Percentiles rank a stretch among this genome's conserved stretches.
Conservation (phyloP, 1,284 basidiomycete genomes). For the Schizophyllum commune region DNA sequence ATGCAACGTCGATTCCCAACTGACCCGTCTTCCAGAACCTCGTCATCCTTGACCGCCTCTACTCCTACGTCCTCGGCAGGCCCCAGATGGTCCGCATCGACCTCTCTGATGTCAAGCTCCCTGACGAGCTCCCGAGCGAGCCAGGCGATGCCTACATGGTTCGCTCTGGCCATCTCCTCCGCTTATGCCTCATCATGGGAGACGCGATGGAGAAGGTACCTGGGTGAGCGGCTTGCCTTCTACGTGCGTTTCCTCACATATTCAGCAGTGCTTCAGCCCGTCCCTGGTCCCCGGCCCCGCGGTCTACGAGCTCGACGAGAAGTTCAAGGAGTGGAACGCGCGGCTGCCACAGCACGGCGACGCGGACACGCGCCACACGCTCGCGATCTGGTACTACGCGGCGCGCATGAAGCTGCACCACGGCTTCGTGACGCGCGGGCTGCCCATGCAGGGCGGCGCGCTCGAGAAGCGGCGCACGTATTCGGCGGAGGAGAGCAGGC, state of each 20-base stretch:
- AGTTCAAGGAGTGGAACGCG: constrained; percentile 34
- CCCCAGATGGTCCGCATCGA: constrained; percentile 34
- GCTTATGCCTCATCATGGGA: constrained; percentile 30
- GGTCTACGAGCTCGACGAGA: constrained; percentile 34
- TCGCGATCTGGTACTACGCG: constrained; percentile 34
- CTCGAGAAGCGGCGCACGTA: not conserved
- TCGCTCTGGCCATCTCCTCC: constrained; percentile 30
- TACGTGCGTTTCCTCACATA: constrained; percentile 1
- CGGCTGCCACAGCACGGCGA: constrained; percentile 10
- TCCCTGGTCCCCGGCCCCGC: constrained; percentile 25
- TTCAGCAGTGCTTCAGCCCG: constrained; percentile 32
- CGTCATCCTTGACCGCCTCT: constrained; percentile 25
- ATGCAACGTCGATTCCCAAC: constrained; percentile 29
- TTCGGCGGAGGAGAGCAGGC: constrained; percentile 17
- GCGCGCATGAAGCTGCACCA: constrained; percentile 30
- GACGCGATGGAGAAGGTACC: constrained; percentile 35
- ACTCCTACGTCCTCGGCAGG: constrained; percentile 36
- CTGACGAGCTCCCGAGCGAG: constrained; percentile 29
- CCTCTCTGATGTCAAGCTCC: constrained; percentile 30
- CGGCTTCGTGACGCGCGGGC: constrained; percentile 23
- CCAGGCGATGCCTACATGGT: constrained; percentile 28
- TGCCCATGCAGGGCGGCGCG: not conserved
- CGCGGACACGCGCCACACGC: constrained; percentile 27
- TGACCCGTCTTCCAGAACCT: constrained; percentile 7
- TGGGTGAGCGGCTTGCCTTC: not conserved